Evolutionary conservation across 768 basidiomycete genomes (phyloP).

Genomic region (Naganishia vishniacii): DNA sequence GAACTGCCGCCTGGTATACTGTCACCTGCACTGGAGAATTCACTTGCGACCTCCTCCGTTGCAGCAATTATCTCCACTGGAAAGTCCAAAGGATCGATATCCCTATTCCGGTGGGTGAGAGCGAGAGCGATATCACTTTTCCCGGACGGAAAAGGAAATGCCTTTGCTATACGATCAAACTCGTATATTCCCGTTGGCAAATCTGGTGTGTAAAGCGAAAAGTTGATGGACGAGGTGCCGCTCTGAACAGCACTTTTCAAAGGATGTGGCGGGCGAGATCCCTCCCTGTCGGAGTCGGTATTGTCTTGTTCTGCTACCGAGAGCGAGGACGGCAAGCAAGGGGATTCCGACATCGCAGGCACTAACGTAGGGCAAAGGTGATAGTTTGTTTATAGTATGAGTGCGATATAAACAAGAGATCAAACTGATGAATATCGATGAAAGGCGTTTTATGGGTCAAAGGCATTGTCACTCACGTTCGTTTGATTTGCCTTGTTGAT

Average conservation of each 20-base stretch:
- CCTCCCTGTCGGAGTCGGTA: too few species aligned
- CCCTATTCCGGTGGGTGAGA: background rate
- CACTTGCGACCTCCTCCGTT: background rate
- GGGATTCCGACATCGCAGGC: background rate
- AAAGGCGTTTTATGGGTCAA: too few species aligned
- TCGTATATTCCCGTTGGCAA: slow-evolving; percentile 8
- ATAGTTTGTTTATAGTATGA: too few species aligned
- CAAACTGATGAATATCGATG: too few species aligned
- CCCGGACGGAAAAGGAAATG: background rate
- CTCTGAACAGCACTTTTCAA: background rate
- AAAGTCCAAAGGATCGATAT: slow-evolving; percentile 1
- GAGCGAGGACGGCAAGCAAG: background rate
- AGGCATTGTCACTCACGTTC: too few species aligned
- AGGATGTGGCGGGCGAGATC: background rate
- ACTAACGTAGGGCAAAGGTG: too few species aligned
- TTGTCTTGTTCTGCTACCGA: background rate
- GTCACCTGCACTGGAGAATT: background rate
- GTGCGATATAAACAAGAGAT: too few species aligned
- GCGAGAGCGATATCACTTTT: background rate
- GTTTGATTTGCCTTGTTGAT: too few species aligned
- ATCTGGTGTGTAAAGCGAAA: slow-evolving; percentile 12
- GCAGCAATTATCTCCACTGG: background rate
- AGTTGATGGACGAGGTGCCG: background rate
- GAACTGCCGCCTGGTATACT: background rate
- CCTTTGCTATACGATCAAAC: background rate